Evolutionary conservation across 768 basidiomycete genomes (phyloP).

Genomic region (Vishniacozyma victoriae): DNA sequence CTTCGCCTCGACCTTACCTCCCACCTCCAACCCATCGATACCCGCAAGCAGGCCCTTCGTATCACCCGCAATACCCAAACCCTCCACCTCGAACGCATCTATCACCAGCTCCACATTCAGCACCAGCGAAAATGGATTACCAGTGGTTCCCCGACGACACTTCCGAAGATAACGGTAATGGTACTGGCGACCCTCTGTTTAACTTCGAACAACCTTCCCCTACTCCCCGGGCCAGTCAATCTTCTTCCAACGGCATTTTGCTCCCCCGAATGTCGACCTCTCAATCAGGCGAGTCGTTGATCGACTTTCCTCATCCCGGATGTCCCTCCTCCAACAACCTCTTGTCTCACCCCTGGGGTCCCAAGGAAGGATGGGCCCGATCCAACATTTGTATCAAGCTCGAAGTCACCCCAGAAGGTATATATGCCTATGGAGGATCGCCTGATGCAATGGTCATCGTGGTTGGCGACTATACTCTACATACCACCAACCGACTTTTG

Average conservation of each 20-base stretch:
- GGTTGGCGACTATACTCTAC: too few species aligned
- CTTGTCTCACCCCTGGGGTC: constrained; percentile 61
- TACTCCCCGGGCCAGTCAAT: not conserved
- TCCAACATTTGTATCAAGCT: too few species aligned
- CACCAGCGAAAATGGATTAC: constrained; percentile 8
- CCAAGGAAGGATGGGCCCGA: too few species aligned
- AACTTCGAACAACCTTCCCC: not conserved
- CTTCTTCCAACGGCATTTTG: constrained; percentile 6
- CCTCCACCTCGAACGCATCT: constrained; percentile 17
- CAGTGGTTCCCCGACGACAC: constrained; percentile 4
- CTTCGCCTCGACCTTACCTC: not conserved
- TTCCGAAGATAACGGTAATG: too few species aligned
- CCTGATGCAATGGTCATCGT: too few species aligned
- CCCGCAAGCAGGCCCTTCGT: constrained; percentile 2
- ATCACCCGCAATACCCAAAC: constrained; percentile 12
- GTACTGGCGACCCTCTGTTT: not conserved
- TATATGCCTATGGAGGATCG: too few species aligned
- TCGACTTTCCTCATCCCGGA: constrained; percentile 52
- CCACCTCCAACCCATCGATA: constrained; percentile 1
- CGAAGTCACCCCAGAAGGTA: too few species aligned
- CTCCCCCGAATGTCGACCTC: constrained; percentile 63
- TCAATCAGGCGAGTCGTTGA: constrained; percentile 61
- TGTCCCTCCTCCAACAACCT: constrained; percentile 59
- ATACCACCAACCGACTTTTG: too few species aligned
- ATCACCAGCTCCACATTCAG: constrained; percentile 4